Evolutionary conservation across 2,329 filamentous ascomycete genomes (phyloP).

Genomic region (Sclerotinia sclerotiorum): DNA sequence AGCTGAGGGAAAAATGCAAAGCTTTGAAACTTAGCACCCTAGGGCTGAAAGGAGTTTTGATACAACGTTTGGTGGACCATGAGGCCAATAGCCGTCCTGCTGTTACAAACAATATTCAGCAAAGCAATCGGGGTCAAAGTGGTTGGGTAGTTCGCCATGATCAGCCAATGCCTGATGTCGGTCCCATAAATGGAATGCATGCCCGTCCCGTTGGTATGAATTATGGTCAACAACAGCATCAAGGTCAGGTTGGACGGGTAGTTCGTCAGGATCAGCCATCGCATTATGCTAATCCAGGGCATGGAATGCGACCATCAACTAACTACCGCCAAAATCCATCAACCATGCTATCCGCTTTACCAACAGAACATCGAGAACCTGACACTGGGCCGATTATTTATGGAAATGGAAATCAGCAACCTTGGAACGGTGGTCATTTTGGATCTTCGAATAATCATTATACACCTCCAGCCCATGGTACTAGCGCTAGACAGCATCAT

Average conservation of each 20-base stretch:
- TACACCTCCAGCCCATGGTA: background rate
- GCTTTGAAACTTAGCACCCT: no score
- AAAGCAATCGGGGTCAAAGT: background rate
- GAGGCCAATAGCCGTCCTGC: background rate
- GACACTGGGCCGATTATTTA: no score
- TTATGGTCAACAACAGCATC: background rate
- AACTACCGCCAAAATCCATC: background rate
- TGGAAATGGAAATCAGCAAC: no score
- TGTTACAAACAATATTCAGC: rapidly evolving
- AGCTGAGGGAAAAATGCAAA: background rate
- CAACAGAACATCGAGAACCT: no score
- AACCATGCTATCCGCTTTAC: background rate
- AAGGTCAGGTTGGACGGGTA: rapidly evolving
- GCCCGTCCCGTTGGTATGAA: background rate
- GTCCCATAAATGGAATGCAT: background rate
- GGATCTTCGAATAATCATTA: background rate
- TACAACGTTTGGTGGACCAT: background rate
- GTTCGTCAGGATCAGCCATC: background rate
- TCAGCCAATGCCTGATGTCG: rapidly evolving
- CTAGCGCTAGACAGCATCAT: no score
- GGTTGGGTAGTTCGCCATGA: no score
- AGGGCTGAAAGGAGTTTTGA: background rate
- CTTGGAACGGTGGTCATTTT: no score
- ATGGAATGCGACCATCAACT: background rate
- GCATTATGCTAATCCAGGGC: rapidly evolving